Evolutionary conservation across 2,329 filamentous ascomycete genomes (phyloP).

Genomic region (Rutstroemia sp.): DNA sequence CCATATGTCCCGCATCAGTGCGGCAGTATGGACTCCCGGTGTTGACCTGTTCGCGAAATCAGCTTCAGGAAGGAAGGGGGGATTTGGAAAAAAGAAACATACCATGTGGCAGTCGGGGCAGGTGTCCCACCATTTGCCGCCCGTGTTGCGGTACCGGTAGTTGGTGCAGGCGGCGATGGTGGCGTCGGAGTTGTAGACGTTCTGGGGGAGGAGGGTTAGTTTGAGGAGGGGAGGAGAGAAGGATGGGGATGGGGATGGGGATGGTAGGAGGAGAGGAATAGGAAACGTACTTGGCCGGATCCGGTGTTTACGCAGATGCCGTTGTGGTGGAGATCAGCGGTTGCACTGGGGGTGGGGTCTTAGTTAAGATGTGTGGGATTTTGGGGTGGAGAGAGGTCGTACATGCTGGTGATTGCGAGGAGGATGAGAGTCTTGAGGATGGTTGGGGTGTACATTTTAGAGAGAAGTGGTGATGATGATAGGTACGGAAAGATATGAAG

Average conservation of each 20-base stretch:
- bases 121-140: not conserved
- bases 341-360: not conserved
- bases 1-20: not conserved
- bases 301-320: not conserved
- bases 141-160: not conserved
- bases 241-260: no score
- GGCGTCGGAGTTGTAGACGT: not conserved
- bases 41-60: not conserved
- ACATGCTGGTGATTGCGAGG: conserved; percentile 1
- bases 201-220: not conserved
- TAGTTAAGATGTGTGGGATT: not conserved
- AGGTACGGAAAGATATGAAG: not conserved
- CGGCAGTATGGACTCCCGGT: not conserved
- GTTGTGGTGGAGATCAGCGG: not conserved
- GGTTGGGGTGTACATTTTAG: not conserved
- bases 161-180: not conserved
- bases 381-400: not conserved
- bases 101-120: conserved; percentile 1
- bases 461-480: not conserved
- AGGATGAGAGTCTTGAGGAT: not conserved
- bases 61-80: no score
- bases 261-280: not conserved
- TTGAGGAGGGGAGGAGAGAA: not conserved
- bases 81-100: not conserved
- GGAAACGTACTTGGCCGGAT: not conserved